phyloP scores from a whole-genome alignment of 306 rosid genomes.

The Quercus parvula region DNA sequence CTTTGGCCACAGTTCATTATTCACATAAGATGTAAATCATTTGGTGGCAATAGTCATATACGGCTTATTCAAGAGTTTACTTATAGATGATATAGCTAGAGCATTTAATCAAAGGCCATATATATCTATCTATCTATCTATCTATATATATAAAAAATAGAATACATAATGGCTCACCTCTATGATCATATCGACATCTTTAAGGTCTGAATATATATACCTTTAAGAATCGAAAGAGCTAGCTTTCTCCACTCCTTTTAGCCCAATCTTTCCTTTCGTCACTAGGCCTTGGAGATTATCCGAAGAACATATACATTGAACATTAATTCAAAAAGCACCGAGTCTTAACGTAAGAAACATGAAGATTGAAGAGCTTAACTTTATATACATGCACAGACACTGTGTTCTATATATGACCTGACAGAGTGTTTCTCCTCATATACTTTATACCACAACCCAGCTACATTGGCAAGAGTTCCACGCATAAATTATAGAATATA shows the following conservation, averaged over 20 bases:
- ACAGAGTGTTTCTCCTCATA: background rate
- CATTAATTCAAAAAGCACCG: no score
- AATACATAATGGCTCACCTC: conserved; percentile 48
- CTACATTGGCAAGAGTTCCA: no score
- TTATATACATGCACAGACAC: no score
- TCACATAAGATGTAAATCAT: background rate
- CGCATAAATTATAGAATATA: background rate
- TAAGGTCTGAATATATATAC: conserved; percentile 69
- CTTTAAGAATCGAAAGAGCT: conserved; percentile 67
- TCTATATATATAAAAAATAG: no score
- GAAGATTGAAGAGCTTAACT: background rate
- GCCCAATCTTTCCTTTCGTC: conserved; percentile 58
- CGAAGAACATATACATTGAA: conserved; percentile 14
- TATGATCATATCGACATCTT: conserved; percentile 82
- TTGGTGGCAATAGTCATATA: no score
- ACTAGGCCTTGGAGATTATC: conserved; percentile 69
- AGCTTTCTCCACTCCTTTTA: conserved; percentile 56
- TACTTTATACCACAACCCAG: no score
- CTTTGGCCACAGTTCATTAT: background rate
- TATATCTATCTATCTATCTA: no score
- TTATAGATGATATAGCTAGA: no score
- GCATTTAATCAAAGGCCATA: no score
- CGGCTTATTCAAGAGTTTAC: no score
- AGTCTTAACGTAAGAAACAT: background rate
- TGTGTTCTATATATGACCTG: no score